Conservation (phyloP, 2,329 filamentous ascomycete species). For the Orbilia blumenaviensis region DNA sequence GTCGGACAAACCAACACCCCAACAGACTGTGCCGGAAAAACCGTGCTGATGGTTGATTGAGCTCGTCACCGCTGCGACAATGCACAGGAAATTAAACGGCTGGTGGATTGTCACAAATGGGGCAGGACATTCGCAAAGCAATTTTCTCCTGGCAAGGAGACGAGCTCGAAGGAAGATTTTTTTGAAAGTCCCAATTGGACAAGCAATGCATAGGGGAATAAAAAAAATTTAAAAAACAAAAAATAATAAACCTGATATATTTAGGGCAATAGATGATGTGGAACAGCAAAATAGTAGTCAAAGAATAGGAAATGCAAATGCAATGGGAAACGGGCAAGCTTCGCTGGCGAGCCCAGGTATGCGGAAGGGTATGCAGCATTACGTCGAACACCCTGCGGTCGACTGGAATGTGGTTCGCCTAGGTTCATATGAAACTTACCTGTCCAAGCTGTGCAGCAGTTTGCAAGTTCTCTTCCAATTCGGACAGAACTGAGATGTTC, state of each 20-base stretch:
- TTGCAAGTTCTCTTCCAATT: constrained; percentile 51
- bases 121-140: constrained; percentile 29
- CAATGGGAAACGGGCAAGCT: constrained; percentile 20
- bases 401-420: constrained; percentile 37
- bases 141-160: constrained; percentile 15
- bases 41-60: constrained; percentile 6
- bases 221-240: not conserved
- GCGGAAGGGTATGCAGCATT: not conserved
- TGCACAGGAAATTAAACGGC: constrained; percentile 42
- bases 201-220: not conserved
- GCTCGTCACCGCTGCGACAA: not conserved
- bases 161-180: constrained; percentile 26
- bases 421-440: constrained; percentile 21
- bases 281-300: not conserved
- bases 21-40: not conserved
- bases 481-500: constrained; percentile 39
- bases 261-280: not conserved
- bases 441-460: constrained; percentile 51
- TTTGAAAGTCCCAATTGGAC: constrained; percentile 11
- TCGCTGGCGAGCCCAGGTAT: not conserved
- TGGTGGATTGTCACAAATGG: constrained; percentile 14
- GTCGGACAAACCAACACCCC: constrained; percentile 33
- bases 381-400: constrained; percentile 2
- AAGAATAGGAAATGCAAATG: not conserved
- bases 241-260: not conserved